Evolutionary conservation across 495 filamentous ascomycete species (phyloP).

Genomic region (Darksidea phi): DNA sequence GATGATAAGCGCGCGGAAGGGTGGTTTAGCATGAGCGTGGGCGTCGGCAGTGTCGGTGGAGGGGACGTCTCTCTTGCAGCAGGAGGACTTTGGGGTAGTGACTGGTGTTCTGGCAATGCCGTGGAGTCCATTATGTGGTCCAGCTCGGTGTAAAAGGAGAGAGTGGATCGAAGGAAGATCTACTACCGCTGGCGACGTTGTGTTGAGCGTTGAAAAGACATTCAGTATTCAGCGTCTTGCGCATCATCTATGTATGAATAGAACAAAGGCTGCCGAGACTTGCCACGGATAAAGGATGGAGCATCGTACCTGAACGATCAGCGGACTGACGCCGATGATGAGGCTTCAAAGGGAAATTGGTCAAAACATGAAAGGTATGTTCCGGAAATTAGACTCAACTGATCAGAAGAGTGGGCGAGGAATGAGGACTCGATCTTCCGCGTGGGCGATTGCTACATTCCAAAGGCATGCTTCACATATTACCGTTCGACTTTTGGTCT

Average conservation of each 20-base stretch:
- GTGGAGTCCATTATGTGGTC: too few relatives aligned
- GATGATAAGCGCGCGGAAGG: conserved; percentile 19
- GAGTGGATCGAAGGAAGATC: too few relatives aligned
- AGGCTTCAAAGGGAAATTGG: background rate
- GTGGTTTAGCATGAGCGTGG: background rate
- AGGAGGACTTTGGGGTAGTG: background rate
- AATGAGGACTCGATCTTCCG: background rate
- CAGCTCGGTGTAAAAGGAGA: too few relatives aligned
- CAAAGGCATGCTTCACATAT: too few relatives aligned
- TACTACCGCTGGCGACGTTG: background rate
- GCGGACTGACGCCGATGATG: background rate
- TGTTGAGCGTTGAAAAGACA: background rate
- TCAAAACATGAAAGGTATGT: conserved; percentile 9
- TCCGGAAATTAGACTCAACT: background rate
- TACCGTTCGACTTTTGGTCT: too few relatives aligned
- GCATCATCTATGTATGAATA: too few relatives aligned
- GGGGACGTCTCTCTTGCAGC: background rate
- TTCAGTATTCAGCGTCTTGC: too few relatives aligned
- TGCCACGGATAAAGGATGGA: too few relatives aligned
- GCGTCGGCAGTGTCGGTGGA: conserved; percentile 1
- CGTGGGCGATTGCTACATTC: too few relatives aligned
- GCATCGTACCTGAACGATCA: background rate
- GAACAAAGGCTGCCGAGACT: too few relatives aligned
- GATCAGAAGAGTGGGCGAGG: background rate
- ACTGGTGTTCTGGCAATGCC: too few relatives aligned